Base-by-base conservation (phyloP, 192 early-diverging fungal genomes). In the Coemansia sp. region DNA sequence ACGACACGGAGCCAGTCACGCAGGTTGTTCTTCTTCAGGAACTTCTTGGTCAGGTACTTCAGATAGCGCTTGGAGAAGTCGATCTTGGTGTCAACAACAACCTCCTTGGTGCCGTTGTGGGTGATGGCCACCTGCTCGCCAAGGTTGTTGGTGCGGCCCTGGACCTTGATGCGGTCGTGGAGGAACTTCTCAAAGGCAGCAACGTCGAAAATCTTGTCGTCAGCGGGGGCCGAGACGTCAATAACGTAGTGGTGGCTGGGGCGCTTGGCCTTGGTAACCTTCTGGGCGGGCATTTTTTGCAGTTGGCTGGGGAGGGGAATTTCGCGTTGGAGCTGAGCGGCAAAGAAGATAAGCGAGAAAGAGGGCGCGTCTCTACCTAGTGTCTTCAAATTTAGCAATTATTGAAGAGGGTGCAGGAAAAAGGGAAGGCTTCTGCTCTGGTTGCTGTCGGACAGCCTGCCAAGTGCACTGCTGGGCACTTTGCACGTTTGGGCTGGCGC, bases 1-100 rank as follows among this genome's bases (percentile, higher is more conserved):
- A 96, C 83, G 70, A 97, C 96, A 80, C 96, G 94, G 70, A 99
- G 82, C 88, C 88, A 97, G 84, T 99, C 96, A 74, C 92, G 88
- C 81, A 99, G 88, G 77, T 88, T 85, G 86, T 96, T 82, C 90
- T 99, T 95, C 92, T 99, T 99, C 81, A 99, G 83, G 90, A 93
- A 99, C 87, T 95, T 95, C 90, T 99, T 99, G 83, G 96, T 91
- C 50, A 99, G 88, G 89, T 99, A 99, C 90, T 99, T 99, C 80
- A 97, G 79, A 90, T 99, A 99, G 63, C 94, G 89, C 89, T 99
- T 99, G 72, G 94, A 87, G 82, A 97, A 90, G 52, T 82, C 80
- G 53, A 78, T 80, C 79, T 79, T 82, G 70, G 86, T 79, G 63
- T 84, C 82, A 62, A 94, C 85, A 56, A 90, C 86, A 66, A 98